A percentile compares a stretch with the other conserved stretches of the same genome.
Evolutionary conservation across 2,329 filamentous ascomycete species (phyloP).

Genomic region (Neofusicoccum umdonicola): DNA sequence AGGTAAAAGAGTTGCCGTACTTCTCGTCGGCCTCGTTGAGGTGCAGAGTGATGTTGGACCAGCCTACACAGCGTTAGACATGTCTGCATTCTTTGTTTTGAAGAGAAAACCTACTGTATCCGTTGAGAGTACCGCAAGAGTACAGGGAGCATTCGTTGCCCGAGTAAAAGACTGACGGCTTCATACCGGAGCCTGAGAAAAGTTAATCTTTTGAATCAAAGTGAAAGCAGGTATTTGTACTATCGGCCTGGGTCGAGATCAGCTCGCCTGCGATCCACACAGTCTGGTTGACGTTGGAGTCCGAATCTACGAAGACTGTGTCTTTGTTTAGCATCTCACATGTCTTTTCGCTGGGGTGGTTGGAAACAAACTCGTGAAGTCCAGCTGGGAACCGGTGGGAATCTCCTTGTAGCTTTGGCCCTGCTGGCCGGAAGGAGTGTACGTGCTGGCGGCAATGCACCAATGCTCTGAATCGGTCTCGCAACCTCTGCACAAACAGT

Average conservation of each 20-base stretch:
- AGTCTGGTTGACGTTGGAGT: conserved; percentile 11
- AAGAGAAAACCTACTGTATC: conserved; percentile 1
- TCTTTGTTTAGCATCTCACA: not conserved
- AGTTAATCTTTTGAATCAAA: not conserved
- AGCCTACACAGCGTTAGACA: conserved; percentile 1
- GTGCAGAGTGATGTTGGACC: conserved; percentile 18
- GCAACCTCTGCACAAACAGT: not conserved
- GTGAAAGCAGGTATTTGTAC: not conserved
- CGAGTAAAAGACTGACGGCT: conserved; percentile 25
- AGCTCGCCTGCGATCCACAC: conserved; percentile 11
- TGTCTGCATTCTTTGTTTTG: not conserved
- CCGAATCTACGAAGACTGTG: not conserved
- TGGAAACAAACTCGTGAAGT: not conserved
- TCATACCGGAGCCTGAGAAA: conserved; percentile 8
- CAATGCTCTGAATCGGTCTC: conserved; percentile 12
- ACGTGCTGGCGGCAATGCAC: conserved; percentile 19
- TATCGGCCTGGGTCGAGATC: conserved; percentile 5
- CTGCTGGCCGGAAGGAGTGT: not conserved
- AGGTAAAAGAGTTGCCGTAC: conserved; percentile 9
- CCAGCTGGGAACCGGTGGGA: not conserved
- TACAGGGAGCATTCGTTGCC: conserved; percentile 14
- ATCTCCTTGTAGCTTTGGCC: not conserved
- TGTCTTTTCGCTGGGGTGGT: not conserved
- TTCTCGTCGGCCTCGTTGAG: conserved; percentile 17
- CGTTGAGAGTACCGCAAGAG: conserved; percentile 15